phyloP scores from a whole-genome alignment of 768 basidiomycete species.

The Chlorophyllum brunneum region DNA sequence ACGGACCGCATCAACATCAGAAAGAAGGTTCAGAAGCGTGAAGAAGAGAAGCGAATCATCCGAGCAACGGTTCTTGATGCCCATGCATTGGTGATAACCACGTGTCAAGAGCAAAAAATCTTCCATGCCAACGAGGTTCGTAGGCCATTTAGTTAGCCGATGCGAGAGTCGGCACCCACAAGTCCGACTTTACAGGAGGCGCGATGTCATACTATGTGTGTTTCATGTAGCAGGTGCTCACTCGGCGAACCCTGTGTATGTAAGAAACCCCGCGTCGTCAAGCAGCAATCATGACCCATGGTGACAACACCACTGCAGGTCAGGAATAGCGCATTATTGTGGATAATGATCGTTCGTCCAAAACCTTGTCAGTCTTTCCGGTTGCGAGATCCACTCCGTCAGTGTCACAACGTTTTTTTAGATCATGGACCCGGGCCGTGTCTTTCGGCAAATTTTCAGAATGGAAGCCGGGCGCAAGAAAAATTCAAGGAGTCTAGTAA shows the following conservation, averaged over 20 bases:
- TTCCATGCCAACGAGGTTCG: not conserved
- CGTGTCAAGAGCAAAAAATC: constrained; percentile 2
- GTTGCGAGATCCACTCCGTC: not conserved
- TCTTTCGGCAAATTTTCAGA: not conserved
- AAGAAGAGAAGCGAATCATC: constrained; percentile 4
- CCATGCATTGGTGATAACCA: constrained; percentile 5
- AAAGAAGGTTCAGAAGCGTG: constrained; percentile 1
- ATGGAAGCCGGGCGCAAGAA: not conserved
- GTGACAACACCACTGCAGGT: not conserved
- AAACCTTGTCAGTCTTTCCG: not conserved
- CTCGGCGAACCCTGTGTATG: not conserved
- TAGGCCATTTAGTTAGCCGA: not conserved
- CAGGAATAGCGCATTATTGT: constrained; percentile 1
- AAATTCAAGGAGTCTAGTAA: not conserved
- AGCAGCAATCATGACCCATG: not conserved
- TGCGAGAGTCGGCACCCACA: not conserved
- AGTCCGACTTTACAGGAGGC: not conserved
- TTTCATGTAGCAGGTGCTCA: constrained; percentile 1
- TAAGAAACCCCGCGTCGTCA: constrained; percentile 6
- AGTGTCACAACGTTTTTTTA: not conserved
- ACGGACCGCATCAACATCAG: constrained; percentile 9
- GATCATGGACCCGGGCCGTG: not conserved
- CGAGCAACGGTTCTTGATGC: not conserved
- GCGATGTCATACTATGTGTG: not conserved
- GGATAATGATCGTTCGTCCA: too few relatives aligned